Conservation (phyloP, 345 rosid species). For the Rhizophora apiculata region DNA sequence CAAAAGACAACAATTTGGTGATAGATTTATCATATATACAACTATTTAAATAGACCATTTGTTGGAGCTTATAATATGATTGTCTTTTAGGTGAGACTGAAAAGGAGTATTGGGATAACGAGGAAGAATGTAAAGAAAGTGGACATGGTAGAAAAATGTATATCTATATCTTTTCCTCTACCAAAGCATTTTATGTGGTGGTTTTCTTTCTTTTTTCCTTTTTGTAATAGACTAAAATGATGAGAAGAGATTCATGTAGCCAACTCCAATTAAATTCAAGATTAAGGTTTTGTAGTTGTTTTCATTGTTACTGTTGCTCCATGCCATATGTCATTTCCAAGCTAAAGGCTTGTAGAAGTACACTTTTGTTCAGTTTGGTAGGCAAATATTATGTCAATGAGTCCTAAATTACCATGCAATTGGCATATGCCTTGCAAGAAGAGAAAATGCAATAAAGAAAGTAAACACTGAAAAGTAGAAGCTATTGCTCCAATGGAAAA, state of each 20-base stretch:
- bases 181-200: not conserved
- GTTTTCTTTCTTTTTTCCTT: not conserved
- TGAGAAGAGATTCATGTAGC: no score
- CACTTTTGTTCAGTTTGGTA: not conserved
- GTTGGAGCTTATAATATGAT: not conserved
- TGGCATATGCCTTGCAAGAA: slow-evolving; percentile 2
- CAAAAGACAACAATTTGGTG: no score
- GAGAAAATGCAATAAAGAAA: not conserved
- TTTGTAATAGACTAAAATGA: no score
- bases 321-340: not conserved
- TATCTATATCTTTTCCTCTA: not conserved
- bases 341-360: not conserved
- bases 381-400: not conserved
- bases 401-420: not conserved
- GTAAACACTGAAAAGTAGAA: not conserved
- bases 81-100: not conserved
- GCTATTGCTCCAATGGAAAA: not conserved
- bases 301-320: not conserved
- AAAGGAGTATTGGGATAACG: not conserved
- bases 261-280: not conserved
- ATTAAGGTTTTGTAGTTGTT: no score
- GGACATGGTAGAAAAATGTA: slow-evolving; percentile 10
- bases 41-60: not conserved
- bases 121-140: slow-evolving; percentile 2
- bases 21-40: not conserved